These are phyloP conservation scores for Melanopsichium pennsylvanicum DNA, from an alignment of 1,284 basidiomycete genomes.

Conservation along the genomic window DNA sequence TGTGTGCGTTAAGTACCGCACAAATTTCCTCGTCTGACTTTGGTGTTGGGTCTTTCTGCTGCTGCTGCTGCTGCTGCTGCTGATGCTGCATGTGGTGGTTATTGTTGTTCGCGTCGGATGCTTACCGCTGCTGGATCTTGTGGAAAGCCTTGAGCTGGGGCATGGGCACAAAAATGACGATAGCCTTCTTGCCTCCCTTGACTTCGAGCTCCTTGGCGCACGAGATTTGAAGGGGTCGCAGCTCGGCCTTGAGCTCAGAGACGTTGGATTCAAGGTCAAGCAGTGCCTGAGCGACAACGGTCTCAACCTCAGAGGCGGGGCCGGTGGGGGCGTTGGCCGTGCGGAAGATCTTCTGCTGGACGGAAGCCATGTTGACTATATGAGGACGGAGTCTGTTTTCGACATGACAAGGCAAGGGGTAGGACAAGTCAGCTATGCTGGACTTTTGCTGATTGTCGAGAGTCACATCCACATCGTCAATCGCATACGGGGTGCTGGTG, in stretches of 20 bases:
- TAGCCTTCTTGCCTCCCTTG: conserved; percentile 95
- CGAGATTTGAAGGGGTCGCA: conserved; percentile 94
- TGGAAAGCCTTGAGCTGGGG: conserved; percentile 98
- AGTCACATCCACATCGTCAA: conserved; percentile 4
- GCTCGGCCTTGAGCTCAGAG: conserved; percentile 94
- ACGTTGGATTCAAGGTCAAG: conserved; percentile 98
- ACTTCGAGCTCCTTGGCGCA: conserved; percentile 98
- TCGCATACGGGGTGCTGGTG: not conserved
- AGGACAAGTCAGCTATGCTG: conserved; percentile 16
- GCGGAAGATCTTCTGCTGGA: conserved; percentile 82
- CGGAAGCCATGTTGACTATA: conserved; percentile 60
- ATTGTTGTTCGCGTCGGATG: conserved; percentile 43
- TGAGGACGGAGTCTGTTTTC: conserved; percentile 32
- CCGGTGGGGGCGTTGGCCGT: conserved; percentile 90
- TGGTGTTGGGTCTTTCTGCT: no score
- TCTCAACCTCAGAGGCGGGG: conserved; percentile 90
- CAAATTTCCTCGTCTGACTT: no score
- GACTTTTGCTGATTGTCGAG: not conserved
- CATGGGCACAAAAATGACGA: conserved; percentile 97
- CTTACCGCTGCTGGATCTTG: conserved; percentile 96
- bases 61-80: not conserved
- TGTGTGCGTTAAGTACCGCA: no score
- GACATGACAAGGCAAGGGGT: not conserved
- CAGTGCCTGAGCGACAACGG: conserved; percentile 90
- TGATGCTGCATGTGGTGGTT: conserved; percentile 13